Percentiles rank a stretch among this genome's conserved stretches.
Conservation (phyloP, 2,329 filamentous ascomycete species). For the Diaporthe velutina region DNA sequence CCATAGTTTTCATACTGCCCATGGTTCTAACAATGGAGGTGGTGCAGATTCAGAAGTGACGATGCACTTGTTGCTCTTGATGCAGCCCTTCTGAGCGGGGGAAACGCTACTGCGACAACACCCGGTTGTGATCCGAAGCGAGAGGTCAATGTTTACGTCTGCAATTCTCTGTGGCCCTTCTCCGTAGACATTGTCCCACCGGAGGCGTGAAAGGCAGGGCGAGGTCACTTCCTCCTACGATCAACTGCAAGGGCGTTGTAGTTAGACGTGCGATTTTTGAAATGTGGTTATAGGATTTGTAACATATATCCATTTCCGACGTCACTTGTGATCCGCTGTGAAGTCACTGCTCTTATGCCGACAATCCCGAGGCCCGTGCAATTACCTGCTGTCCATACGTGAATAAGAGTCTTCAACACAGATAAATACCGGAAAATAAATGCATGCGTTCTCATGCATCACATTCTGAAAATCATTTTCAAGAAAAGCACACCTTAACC, state of each 20-base stretch:
- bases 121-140: not conserved
- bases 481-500: not conserved
- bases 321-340: constrained; percentile 15
- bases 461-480: not conserved
- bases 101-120: not conserved
- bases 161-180: too few relatives aligned
- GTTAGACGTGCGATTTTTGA: not conserved
- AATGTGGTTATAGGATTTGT: not conserved
- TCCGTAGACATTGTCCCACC: too few relatives aligned
- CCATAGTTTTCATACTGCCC: not conserved
- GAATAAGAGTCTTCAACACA: not conserved
- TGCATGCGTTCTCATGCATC: not conserved
- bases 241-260: not conserved
- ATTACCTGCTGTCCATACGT: too few relatives aligned
- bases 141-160: too few relatives aligned
- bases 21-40: not conserved
- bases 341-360: not conserved
- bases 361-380: not conserved
- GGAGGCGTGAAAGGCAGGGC: not conserved
- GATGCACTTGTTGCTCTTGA: not conserved
- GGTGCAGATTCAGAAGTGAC: not conserved
- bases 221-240: not conserved
- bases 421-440: too few relatives aligned
- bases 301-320: not conserved
- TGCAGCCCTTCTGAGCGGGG: not conserved